Percentiles rank a stretch among this genome's conserved stretches.
These are phyloP conservation scores for Trichoderma oligosporum DNA, from an alignment of 2,329 filamentous ascomycete species.

Conservation along the genomic window DNA sequence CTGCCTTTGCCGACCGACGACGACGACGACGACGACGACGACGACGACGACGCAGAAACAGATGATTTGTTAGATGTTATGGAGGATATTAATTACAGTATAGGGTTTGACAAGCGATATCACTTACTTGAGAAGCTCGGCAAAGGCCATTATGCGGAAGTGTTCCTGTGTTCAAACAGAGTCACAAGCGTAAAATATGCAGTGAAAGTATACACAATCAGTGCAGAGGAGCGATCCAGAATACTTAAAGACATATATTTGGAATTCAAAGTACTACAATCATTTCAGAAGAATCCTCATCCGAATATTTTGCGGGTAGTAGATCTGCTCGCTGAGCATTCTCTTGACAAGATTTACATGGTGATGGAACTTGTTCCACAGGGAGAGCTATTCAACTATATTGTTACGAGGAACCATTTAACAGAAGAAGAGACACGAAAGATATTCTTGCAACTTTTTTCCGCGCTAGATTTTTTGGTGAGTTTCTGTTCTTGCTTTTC, in stretches of 20 bases:
- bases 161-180: conserved; percentile 78
- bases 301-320: background rate
- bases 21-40: no score
- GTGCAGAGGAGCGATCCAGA: background rate
- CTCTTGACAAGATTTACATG: conserved; percentile 79
- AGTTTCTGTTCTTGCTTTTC: conserved; percentile 29
- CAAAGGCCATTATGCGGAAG: conserved; percentile 76
- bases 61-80: background rate
- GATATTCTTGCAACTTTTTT: conserved; percentile 79
- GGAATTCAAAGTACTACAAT: background rate
- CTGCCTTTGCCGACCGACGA: no score
- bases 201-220: conserved; percentile 64
- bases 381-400: conserved; percentile 87
- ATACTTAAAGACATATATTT: background rate
- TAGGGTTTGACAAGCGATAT: conserved; percentile 43
- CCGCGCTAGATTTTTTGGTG: conserved; percentile 84
- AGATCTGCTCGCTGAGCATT: conserved; percentile 30
- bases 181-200: conserved; percentile 71
- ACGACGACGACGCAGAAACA: background rate
- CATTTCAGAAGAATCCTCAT: background rate
- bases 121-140: conserved; percentile 72
- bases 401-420: conserved; percentile 78
- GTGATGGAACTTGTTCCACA: conserved; percentile 80
- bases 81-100: background rate
- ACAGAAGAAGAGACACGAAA: conserved; percentile 73